A percentile compares a stretch with the other conserved stretches of the same genome.
These are phyloP conservation scores for Gardenia jasminoides DNA, from an alignment of 257 asterid genomes.

Conservation along the genomic window DNA sequence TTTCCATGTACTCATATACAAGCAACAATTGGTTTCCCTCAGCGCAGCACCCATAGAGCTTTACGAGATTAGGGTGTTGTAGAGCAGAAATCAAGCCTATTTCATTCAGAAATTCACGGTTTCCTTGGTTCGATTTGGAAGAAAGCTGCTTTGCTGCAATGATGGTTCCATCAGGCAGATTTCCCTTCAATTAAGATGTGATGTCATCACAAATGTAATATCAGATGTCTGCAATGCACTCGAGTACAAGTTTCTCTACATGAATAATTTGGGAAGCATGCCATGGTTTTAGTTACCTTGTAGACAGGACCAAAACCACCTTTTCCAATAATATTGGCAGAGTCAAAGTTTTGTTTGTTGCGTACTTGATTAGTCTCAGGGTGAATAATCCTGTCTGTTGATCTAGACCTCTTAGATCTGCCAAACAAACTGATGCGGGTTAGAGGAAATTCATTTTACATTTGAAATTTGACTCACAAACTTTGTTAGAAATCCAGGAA, in stretches of 20 bases:
- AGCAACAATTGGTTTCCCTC: conserved; percentile 71
- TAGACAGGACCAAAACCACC: conserved; percentile 88
- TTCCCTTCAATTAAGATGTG: conserved; percentile 40
- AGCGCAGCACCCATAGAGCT: conserved; percentile 72
- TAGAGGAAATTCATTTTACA: not conserved
- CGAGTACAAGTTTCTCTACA: no score
- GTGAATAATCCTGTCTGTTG: conserved; percentile 63
- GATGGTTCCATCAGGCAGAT: conserved; percentile 55
- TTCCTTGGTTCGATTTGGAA: conserved; percentile 79
- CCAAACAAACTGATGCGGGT: not conserved
- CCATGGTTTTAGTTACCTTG: conserved; percentile 40
- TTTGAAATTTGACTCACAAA: not conserved
- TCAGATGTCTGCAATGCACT: not conserved
- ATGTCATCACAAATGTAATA: not conserved
- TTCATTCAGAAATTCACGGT: conserved; percentile 76
- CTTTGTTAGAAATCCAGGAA: no score
- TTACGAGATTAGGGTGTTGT: conserved; percentile 79
- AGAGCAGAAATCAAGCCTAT: conserved; percentile 86
- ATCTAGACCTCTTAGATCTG: conserved; percentile 37
- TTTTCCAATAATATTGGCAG: conserved; percentile 72
- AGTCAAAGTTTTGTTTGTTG: conserved; percentile 72
- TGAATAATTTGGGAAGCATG: not conserved
- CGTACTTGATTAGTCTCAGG: conserved; percentile 64
- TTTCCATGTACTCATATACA: conserved; percentile 73
- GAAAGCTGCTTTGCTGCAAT: conserved; percentile 88